phyloP scores from a whole-genome alignment of 2,329 filamentous ascomycete species.

The Zasmidium angulare region DNA sequence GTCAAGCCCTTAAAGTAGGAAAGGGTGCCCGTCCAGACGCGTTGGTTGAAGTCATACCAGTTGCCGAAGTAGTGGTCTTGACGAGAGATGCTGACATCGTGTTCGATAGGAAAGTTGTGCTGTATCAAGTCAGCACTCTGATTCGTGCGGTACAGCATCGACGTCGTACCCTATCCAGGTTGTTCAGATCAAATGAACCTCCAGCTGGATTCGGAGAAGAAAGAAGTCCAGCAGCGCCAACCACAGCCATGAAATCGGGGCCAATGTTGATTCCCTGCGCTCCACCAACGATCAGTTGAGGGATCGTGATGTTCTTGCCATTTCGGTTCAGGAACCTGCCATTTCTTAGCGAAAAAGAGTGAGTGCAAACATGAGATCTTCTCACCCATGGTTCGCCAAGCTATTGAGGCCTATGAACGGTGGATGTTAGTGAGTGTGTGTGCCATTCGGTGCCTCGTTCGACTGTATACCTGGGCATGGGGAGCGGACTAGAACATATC shows the following conservation, averaged over 20 bases:
- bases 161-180: conserved; percentile 18
- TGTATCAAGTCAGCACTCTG: background rate
- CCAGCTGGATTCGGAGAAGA: conserved; percentile 21
- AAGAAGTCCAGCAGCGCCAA: conserved; percentile 25
- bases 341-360: background rate
- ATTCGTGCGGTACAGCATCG: background rate
- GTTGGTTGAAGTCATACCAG: conserved; percentile 32
- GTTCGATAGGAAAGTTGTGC: conserved; percentile 36
- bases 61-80: conserved; percentile 33
- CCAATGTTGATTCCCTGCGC: conserved; percentile 26
- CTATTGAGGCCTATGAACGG: background rate
- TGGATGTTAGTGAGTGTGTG: no score
- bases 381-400: conserved; percentile 19
- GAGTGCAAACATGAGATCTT: background rate
- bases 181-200: conserved; percentile 25
- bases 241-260: conserved; percentile 26
- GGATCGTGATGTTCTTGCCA: conserved; percentile 25
- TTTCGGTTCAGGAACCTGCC: conserved; percentile 24
- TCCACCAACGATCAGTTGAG: conserved; percentile 23
- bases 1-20: conserved; percentile 21
- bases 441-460: background rate
- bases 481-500: conserved; percentile 17
- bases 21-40: conserved; percentile 28
- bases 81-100: conserved; percentile 35
- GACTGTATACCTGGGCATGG: conserved; percentile 28